Conservation (phyloP, 2,329 filamentous ascomycete species). For the Venturiaceae sp. region DNA sequence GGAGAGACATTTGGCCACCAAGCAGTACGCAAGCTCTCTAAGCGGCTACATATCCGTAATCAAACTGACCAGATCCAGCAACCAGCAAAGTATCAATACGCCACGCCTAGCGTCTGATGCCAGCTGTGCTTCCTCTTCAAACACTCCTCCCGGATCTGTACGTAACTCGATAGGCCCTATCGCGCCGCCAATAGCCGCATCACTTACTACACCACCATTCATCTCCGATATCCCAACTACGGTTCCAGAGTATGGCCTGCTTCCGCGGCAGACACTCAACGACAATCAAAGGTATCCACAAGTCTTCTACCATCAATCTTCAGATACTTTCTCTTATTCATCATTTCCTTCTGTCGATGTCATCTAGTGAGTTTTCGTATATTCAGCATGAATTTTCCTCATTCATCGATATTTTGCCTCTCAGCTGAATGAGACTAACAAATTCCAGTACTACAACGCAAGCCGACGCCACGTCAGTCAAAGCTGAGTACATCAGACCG, state of each 20-base stretch:
- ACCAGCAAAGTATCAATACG: background rate
- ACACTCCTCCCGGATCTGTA: background rate
- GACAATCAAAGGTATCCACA: slow-evolving; percentile 1
- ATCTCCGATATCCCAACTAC: background rate
- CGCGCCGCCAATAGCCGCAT: background rate
- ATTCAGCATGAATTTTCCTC: slow-evolving; percentile 1
- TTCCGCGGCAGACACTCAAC: background rate
- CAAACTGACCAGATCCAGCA: background rate
- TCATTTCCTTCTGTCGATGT: background rate
- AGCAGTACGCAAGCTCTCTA: slow-evolving; percentile 27
- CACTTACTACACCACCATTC: background rate
- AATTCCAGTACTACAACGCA: background rate
- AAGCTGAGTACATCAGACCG: background rate
- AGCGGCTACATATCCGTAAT: background rate
- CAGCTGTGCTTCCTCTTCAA: background rate
- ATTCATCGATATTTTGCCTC: background rate
- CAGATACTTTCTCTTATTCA: background rate
- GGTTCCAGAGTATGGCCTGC: background rate
- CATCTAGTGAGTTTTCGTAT: slow-evolving; percentile 3
- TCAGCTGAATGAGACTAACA: background rate
- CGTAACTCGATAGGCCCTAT: background rate
- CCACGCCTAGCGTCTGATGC: background rate
- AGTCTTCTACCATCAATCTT: background rate
- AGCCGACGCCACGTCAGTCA: background rate
- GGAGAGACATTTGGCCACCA: slow-evolving; percentile 29